Percentiles rank a stretch among this genome's conserved stretches.
Conservation (phyloP, 2,329 filamentous ascomycete species). For the Byssochlamys sp. region DNA sequence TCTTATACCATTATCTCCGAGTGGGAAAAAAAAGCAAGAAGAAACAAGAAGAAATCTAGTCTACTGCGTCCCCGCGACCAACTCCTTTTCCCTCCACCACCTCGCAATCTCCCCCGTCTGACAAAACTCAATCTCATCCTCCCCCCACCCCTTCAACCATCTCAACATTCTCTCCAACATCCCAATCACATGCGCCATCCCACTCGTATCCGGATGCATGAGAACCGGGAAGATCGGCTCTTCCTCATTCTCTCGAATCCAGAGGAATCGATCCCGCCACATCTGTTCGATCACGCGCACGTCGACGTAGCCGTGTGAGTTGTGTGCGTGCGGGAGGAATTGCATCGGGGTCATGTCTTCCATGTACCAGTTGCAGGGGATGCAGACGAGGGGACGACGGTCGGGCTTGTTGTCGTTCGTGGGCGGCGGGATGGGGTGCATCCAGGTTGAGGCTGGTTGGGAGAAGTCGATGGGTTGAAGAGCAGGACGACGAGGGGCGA, state of each 20-base stretch:
- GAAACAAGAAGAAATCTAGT: background rate
- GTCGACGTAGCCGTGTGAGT: conserved; percentile 51
- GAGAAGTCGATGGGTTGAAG: conserved; percentile 34
- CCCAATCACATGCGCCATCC: conserved; percentile 52
- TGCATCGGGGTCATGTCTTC: conserved; percentile 40
- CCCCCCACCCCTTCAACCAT: conserved; percentile 39
- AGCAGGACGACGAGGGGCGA: conserved; percentile 26
- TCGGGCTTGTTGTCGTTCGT: conserved; percentile 6
- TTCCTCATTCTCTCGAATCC: conserved; percentile 39
- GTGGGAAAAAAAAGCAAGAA: background rate
- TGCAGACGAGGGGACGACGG: conserved; percentile 28
- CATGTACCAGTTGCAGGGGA: conserved; percentile 39
- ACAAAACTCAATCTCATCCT: conserved; percentile 22
- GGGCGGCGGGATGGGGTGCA: conserved; percentile 29
- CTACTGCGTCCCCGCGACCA: background rate
- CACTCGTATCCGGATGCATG: conserved; percentile 50
- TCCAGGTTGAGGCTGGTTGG: conserved; percentile 35
- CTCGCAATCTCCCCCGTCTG: conserved; percentile 21
- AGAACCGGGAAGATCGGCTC: conserved; percentile 42
- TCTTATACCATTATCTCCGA: background rate
- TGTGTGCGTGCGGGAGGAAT: conserved; percentile 36
- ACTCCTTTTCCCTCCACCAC: conserved; percentile 17
- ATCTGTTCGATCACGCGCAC: conserved; percentile 49
- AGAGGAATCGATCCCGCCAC: conserved; percentile 53
- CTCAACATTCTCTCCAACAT: conserved; percentile 45